Conservation (phyloP, 2,329 filamentous ascomycete genomes). For the Epichloe glyceriae region DNA sequence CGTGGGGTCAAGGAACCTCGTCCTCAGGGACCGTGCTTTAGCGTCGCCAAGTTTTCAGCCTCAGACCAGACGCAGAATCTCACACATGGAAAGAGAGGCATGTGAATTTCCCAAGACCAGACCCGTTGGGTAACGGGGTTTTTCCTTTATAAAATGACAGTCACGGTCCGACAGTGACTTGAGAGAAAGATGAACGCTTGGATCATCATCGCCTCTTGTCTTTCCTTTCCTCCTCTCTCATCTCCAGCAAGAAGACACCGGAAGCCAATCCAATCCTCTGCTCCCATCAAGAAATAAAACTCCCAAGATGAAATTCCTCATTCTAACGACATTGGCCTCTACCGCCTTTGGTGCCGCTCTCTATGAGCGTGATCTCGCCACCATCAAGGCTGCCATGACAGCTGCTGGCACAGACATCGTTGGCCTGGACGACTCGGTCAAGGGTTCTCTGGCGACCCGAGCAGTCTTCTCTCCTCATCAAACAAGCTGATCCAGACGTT, state of each 20-base stretch:
- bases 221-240: not conserved
- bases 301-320: not conserved
- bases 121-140: too few species aligned
- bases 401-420: not conserved
- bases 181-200: not conserved
- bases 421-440: not conserved
- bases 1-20: not conserved
- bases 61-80: too few species aligned
- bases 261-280: not conserved
- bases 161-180: not conserved
- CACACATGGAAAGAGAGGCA: not conserved
- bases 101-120: not conserved
- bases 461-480: not conserved
- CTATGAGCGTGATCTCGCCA: not conserved
- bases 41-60: not conserved
- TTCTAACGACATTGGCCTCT: not conserved
- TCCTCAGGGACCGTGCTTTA: not conserved
- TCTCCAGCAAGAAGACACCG: not conserved
- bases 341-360: not conserved
- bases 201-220: not conserved
- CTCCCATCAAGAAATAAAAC: not conserved
- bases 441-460: not conserved
- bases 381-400: not conserved
- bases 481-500: not conserved
- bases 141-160: not conserved